Conservation (phyloP, 306 rosid species). For the Erythrophleum fordii region DNA sequence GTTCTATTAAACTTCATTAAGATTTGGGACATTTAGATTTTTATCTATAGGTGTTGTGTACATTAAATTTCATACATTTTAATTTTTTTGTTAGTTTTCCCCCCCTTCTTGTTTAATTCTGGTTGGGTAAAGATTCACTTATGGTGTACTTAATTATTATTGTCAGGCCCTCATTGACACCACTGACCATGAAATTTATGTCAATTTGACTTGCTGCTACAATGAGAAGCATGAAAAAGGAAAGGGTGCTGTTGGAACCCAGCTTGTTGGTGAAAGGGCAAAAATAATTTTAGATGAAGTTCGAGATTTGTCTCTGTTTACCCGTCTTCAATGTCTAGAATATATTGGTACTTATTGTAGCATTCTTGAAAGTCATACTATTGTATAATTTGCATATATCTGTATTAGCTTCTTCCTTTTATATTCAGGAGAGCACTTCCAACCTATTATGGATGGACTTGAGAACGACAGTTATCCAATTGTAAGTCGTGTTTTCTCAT, state of each 20-base stretch:
- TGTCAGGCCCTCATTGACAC: constrained; percentile 84
- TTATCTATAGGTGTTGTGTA: not conserved
- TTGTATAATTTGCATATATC: constrained; percentile 18
- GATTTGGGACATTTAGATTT: not conserved
- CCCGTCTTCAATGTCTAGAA: constrained; percentile 72
- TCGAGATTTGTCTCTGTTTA: constrained; percentile 62
- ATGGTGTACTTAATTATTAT: constrained; percentile 25
- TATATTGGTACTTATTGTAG: constrained; percentile 66
- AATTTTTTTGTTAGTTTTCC: not conserved
- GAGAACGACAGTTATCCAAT: constrained; percentile 53
- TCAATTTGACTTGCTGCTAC: constrained; percentile 71
- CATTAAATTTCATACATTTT: not conserved
- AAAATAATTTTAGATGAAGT: constrained; percentile 83
- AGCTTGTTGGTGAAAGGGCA: constrained; percentile 88
- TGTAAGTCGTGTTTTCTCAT: constrained; percentile 58
- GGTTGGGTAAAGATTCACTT: constrained; percentile 16
- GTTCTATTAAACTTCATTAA: constrained; percentile 17
- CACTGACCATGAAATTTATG: constrained; percentile 74
- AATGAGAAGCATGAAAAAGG: constrained; percentile 63
- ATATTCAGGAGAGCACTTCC: constrained; percentile 76
- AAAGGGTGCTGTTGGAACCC: constrained; percentile 89
- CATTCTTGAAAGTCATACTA: constrained; percentile 28
- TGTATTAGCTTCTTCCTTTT: constrained; percentile 41
- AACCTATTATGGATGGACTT: constrained; percentile 61
- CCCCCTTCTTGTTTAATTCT: constrained; percentile 21